Evolutionary conservation across 441 rosid genomes (phyloP).

Genomic region (Raphanus hybrid): DNA sequence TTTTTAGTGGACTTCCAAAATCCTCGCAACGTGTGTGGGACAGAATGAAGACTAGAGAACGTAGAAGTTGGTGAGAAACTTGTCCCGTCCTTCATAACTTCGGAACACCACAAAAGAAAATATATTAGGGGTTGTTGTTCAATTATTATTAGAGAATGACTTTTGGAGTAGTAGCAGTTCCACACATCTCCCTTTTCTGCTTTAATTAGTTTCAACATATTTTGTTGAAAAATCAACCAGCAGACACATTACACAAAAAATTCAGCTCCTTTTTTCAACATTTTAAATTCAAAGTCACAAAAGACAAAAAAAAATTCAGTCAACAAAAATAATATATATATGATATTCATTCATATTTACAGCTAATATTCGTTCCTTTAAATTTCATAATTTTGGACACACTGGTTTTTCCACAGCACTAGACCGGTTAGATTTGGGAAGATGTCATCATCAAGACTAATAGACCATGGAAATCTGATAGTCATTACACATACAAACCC

Average conservation of each 20-base stretch:
- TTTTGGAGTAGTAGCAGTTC: conserved; percentile 14
- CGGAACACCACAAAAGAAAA: conserved; percentile 12
- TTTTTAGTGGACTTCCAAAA: conserved; percentile 25
- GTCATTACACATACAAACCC: conserved; percentile 8
- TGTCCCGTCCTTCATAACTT: conserved; percentile 4
- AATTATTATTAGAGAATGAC: conserved; percentile 3
- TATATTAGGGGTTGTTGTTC: conserved; percentile 3
- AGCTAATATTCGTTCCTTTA: too few relatives aligned
- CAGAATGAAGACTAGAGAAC: conserved; percentile 1
- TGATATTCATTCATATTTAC: background rate
- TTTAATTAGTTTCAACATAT: background rate
- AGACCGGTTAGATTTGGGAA: background rate
- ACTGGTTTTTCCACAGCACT: background rate
- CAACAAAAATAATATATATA: background rate
- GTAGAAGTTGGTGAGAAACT: conserved; percentile 23
- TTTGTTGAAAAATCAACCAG: conserved; percentile 10
- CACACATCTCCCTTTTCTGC: conserved; percentile 3
- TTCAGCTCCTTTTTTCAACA: background rate
- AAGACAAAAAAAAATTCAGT: background rate
- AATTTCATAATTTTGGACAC: background rate
- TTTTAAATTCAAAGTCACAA: background rate
- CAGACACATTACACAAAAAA: background rate
- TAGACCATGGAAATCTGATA: background rate
- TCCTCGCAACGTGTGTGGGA: conserved; percentile 35
- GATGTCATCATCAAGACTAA: background rate